Conservation (phyloP, 1,284 basidiomycete species). For the Phlebopus sp. region DNA sequence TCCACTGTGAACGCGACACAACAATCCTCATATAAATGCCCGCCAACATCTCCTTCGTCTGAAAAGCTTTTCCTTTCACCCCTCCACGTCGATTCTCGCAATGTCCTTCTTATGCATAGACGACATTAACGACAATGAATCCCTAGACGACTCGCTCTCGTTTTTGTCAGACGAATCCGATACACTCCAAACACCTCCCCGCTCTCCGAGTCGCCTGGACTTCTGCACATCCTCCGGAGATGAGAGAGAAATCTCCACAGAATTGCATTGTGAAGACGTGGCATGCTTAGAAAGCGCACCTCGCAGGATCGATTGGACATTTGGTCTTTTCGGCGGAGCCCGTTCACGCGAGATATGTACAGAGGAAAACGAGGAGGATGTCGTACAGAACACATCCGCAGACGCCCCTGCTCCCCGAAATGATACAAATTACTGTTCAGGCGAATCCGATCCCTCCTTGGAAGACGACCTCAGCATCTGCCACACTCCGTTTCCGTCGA, state of each 20-base stretch:
- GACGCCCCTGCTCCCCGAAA: neutral
- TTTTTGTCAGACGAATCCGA: slow-evolving; percentile 14
- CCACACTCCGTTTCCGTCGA: slow-evolving; percentile 1
- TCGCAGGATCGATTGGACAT: slow-evolving; percentile 15
- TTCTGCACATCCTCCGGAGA: slow-evolving; percentile 21
- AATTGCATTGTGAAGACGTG: neutral
- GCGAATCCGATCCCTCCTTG: slow-evolving; percentile 3
- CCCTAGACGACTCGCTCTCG: slow-evolving; percentile 12
- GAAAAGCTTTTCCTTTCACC: neutral
- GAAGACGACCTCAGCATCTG: slow-evolving; percentile 2
- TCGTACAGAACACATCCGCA: neutral
- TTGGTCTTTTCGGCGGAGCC: neutral
- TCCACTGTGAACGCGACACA: slow-evolving; percentile 4
- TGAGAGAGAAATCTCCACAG: neutral
- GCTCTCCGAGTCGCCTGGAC: slow-evolving; percentile 34
- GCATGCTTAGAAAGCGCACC: neutral
- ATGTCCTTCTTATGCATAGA: neutral
- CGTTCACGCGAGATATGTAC: neutral
- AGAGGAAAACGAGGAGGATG: slow-evolving; percentile 10
- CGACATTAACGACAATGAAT: neutral
- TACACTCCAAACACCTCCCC: slow-evolving; percentile 16
- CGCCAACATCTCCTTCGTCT: neutral
- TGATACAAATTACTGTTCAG: slow-evolving; percentile 4
- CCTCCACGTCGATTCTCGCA: neutral
- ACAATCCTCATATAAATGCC: neutral